phyloP scores from a whole-genome alignment of 2,329 filamentous ascomycete genomes.

The Cytospora leucostoma region DNA sequence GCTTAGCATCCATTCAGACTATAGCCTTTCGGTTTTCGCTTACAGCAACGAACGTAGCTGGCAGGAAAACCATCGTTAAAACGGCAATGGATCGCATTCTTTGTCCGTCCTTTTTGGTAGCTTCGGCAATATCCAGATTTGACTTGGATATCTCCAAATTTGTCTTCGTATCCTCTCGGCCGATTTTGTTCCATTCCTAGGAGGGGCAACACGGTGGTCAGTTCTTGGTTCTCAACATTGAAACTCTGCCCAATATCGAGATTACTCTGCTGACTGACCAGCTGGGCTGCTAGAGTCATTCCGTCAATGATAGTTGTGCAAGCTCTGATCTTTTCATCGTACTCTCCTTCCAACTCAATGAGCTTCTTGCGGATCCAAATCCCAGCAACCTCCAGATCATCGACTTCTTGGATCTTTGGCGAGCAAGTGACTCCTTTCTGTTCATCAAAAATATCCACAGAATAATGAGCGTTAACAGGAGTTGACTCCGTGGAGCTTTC shows the following conservation, averaged over 20 bases:
- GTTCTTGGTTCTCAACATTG: not conserved
- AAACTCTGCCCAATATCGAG: no score
- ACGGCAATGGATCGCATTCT: conserved; percentile 42
- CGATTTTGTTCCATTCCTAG: conserved; percentile 30
- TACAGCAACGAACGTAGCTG: conserved; percentile 42
- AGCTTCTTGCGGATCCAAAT: conserved; percentile 26
- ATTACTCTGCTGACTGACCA: conserved; percentile 19
- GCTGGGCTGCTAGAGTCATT: conserved; percentile 26
- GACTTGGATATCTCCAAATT: conserved; percentile 26
- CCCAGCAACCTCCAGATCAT: conserved; percentile 13
- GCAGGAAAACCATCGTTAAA: conserved; percentile 44
- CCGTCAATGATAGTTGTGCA: conserved; percentile 29
- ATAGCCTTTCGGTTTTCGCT: not conserved
- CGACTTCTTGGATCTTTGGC: not conserved
- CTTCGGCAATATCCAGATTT: conserved; percentile 23
- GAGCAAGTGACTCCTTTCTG: not conserved
- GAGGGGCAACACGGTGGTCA: not conserved
- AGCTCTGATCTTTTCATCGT: conserved; percentile 26
- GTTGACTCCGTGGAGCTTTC: not conserved
- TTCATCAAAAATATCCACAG: conserved; percentile 1
- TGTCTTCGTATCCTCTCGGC: conserved; percentile 26
- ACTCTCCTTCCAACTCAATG: conserved; percentile 25
- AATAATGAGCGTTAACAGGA: conserved; percentile 10
- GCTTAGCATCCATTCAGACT: not conserved
- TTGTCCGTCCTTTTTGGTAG: conserved; percentile 22